These are phyloP conservation scores for Lecanicillium sp. DNA, from an alignment of 2,329 filamentous ascomycete genomes.

Conservation along the genomic window DNA sequence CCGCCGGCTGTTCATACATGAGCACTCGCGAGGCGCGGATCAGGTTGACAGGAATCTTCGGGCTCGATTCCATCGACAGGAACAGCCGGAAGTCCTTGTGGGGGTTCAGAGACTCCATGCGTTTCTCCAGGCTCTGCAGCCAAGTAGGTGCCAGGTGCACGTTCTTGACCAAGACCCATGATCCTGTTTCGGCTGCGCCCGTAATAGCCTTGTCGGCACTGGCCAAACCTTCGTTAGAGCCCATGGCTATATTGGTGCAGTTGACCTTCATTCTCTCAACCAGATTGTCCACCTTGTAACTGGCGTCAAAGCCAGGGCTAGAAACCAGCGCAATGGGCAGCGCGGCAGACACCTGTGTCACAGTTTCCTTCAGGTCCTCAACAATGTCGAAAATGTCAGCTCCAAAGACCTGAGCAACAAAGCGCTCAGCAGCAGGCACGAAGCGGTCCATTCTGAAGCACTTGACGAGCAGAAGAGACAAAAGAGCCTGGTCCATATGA, in stretches of 20 bases:
- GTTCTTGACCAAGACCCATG: constrained; percentile 98
- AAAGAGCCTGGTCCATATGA: constrained; percentile 65
- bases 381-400: constrained; percentile 71
- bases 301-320: constrained; percentile 93
- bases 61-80: constrained; percentile 95
- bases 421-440: constrained; percentile 85
- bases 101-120: constrained; percentile 89
- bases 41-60: constrained; percentile 93
- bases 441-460: constrained; percentile 93
- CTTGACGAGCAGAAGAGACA: constrained; percentile 85
- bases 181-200: constrained; percentile 83
- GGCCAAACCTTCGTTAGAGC: constrained; percentile 86
- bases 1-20: constrained; percentile 97
- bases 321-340: constrained; percentile 88
- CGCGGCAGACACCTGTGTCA: constrained; percentile 73
- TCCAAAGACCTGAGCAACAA: constrained; percentile 80
- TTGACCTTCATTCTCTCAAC: constrained; percentile 75
- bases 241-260: constrained; percentile 98
- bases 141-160: constrained; percentile 93
- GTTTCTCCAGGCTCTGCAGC: constrained; percentile 95
- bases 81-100: constrained; percentile 91
- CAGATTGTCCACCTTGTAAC: constrained; percentile 95
- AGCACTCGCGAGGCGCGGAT: constrained; percentile 87
- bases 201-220: constrained; percentile 93
- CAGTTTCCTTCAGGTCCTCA: constrained; percentile 78